Conservation (phyloP, 352 stramenopile species). For the Globisporangium mamillatum region DNA sequence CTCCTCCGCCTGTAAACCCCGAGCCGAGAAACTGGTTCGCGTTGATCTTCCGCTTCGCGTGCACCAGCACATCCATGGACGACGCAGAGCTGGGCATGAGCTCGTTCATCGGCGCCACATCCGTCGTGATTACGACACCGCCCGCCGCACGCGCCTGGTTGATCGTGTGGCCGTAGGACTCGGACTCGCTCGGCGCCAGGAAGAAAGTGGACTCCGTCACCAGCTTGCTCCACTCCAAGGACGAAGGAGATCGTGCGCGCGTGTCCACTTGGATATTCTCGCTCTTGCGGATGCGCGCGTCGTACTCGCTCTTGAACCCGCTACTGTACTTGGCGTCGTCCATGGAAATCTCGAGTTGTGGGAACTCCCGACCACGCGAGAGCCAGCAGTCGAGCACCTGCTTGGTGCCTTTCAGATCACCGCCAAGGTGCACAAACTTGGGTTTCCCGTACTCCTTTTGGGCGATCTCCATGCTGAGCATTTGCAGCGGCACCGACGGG, state of each 20-base stretch:
- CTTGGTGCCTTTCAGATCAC: conserved; percentile 44
- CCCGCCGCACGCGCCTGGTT: conserved; percentile 51
- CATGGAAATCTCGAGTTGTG: conserved; percentile 39
- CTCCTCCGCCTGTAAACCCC: not conserved
- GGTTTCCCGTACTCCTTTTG: conserved; percentile 39
- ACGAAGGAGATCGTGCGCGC: conserved; percentile 19
- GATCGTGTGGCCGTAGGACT: conserved; percentile 70
- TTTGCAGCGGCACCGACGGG: conserved; percentile 19
- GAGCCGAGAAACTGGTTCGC: conserved; percentile 31
- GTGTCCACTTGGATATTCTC: conserved; percentile 29
- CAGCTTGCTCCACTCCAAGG: conserved; percentile 34
- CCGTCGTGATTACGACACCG: conserved; percentile 45
- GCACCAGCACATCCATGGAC: not conserved
- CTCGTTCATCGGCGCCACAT: conserved; percentile 67
- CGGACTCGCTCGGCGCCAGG: conserved; percentile 46
- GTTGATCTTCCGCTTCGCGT: conserved; percentile 14
- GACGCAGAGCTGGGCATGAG: conserved; percentile 23
- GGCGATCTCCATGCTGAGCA: conserved; percentile 18
- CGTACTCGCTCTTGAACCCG: conserved; percentile 21
- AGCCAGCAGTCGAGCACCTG: conserved; percentile 58
- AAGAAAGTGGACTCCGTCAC: conserved; percentile 45
- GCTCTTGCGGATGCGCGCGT: conserved; percentile 18
- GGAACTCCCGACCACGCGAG: conserved; percentile 29
- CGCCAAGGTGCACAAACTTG: conserved; percentile 51
- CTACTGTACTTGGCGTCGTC: conserved; percentile 18